Evolutionary conservation across 163 green algal genomes (phyloP), one percentile per base, ranked within the genome.

Genomic region (Scenedesmus sp.): DNA sequence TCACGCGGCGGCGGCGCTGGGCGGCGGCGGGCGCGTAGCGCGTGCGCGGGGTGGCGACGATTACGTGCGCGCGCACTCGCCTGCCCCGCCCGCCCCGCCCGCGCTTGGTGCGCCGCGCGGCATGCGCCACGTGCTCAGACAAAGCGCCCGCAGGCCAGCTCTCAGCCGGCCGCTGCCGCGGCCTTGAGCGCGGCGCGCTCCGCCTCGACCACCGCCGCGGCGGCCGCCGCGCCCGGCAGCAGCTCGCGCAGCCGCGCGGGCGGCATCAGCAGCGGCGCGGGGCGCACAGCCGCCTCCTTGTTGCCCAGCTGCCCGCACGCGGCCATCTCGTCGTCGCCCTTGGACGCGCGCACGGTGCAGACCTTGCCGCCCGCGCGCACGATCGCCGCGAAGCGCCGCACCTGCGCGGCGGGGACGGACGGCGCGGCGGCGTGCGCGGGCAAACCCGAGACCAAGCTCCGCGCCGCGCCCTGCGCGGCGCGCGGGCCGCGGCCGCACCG

Each of bases 261-360:
- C 24, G 81, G 81, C 39, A 33, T 63, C 53, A 86, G 70, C 75
- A 81, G 17, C 3, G 81, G 81, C 28, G 81, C 81, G 0, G 67
- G 67, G 15, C 76, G n/a, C 0, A 53, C 4, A 0, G 70, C 60
- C 11, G 79, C 28, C 22, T 54, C 69, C 20, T 31, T 56, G 36
- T 84, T 71, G 1, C 82, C 82, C 2, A 87, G 69, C 70, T 84
- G 94, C 2, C 95, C 95, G 71, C 95, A 99, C 1, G 95, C 95
- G 5, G 95, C 95, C 91, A 96, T 97, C 66, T 97, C 86, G 69
- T 98, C 95, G 53, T 97, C 94, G 2, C 95, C 87, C 7, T 92
- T 72, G 65, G 84, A 94, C 60, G 91, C 83, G 1, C 90, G 76
- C 48, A 98, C 75, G 0, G 93, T 98, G 78, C 91, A 96, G 17